Percentiles rank a stretch among this genome's conserved stretches.
Conservation (phyloP, 768 basidiomycete species). For the Hericium erinaceus region DNA sequence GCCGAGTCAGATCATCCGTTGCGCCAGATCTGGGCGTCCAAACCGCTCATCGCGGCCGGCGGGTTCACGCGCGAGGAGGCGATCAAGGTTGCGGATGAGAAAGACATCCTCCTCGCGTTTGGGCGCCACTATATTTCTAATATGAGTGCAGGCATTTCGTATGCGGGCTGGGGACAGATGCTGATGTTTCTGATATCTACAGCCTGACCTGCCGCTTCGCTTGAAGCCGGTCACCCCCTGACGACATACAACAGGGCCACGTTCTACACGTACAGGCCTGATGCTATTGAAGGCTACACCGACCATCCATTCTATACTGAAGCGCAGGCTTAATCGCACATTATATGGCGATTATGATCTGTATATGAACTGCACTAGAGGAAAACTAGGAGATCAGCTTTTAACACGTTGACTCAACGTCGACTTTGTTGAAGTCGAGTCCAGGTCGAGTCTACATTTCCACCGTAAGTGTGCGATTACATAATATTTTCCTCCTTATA, state of each 20-base stretch:
- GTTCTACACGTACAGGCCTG: constrained; percentile 3
- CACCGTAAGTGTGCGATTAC: too few relatives aligned
- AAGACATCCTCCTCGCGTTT: constrained; percentile 15
- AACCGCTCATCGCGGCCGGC: constrained; percentile 9
- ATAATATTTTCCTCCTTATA: too few relatives aligned
- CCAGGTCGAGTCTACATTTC: too few relatives aligned
- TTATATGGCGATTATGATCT: too few relatives aligned
- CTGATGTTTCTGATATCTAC: constrained; percentile 3
- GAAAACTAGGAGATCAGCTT: too few relatives aligned
- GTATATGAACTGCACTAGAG: too few relatives aligned
- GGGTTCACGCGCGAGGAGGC: constrained; percentile 15
- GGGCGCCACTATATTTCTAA: constrained; percentile 19
- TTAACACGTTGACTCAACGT: too few relatives aligned
- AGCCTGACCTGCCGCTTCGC: constrained; percentile 3
- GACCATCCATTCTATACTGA: constrained; percentile 2
- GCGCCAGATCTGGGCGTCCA: constrained; percentile 13
- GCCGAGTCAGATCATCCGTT: constrained; percentile 1
- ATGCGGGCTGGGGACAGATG: too few relatives aligned
- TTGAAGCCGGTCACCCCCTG: constrained; percentile 7
- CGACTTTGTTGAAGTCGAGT: too few relatives aligned
- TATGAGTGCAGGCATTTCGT: constrained; percentile 11
- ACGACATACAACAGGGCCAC: constrained; percentile 11
- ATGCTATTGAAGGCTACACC: constrained; percentile 1
- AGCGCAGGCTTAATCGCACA: too few relatives aligned
- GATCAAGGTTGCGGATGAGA: constrained; percentile 8